Evolutionary conservation across 441 rosid genomes (phyloP).

Genomic region (Jatropha multifida): DNA sequence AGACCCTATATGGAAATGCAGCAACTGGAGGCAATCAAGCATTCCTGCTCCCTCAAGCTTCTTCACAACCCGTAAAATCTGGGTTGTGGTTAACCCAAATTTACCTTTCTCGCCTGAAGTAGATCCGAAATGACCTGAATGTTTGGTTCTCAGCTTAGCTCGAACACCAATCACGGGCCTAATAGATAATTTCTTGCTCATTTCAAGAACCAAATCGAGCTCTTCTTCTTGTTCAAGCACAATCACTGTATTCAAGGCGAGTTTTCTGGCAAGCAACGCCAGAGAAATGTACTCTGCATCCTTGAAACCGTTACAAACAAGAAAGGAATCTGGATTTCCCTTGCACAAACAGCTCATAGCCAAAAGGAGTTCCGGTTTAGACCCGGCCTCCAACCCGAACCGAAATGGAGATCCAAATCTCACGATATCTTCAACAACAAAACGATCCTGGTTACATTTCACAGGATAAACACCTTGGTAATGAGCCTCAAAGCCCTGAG

Average conservation of each 20-base stretch:
- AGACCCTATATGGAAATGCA: slow-evolving; percentile 96
- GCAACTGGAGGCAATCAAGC: slow-evolving; percentile 81
- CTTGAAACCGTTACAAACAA: slow-evolving; percentile 88
- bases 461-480: slow-evolving; percentile 97
- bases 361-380: slow-evolving; percentile 91
- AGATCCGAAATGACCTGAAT: slow-evolving; percentile 92
- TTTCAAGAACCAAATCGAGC: slow-evolving; percentile 62
- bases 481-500: slow-evolving; percentile 55
- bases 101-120: slow-evolving; percentile 97
- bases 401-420: slow-evolving; percentile 68
- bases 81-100: slow-evolving; percentile 76
- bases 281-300: slow-evolving; percentile 78
- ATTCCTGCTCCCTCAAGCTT: slow-evolving; percentile 64
- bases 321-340: slow-evolving; percentile 65
- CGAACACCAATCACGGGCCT: slow-evolving; percentile 81
- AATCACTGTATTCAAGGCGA: slow-evolving; percentile 70
- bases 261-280: slow-evolving; percentile 74
- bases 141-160: slow-evolving; percentile 89
- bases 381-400: slow-evolving; percentile 91
- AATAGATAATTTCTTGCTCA: slow-evolving; percentile 59
- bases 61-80: slow-evolving; percentile 72
- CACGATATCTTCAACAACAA: slow-evolving; percentile 83
- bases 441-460: slow-evolving; percentile 92
- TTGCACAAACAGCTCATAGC: slow-evolving; percentile 90
- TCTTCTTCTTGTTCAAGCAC: slow-evolving; percentile 95